These are phyloP conservation scores for Limonium bicolor DNA, from an alignment of 148 eudicot genomes.

Conservation along the genomic window DNA sequence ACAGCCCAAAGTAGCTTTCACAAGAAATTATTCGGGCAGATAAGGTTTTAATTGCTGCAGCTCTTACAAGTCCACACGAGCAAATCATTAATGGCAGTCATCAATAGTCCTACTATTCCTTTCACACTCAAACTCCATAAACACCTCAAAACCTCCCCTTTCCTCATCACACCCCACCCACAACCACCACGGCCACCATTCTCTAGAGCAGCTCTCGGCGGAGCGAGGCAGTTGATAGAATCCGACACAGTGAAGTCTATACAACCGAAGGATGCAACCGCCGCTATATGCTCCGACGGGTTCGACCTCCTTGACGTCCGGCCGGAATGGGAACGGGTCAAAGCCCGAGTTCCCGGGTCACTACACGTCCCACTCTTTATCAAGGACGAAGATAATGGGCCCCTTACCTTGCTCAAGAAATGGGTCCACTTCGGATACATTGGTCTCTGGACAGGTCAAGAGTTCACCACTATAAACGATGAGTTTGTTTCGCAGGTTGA, in stretches of 20 bases:
- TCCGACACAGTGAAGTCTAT: conserved; percentile 45
- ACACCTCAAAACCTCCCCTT: background rate
- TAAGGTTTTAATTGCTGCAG: too few species aligned
- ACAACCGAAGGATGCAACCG: conserved; percentile 46
- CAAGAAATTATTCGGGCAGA: too few species aligned
- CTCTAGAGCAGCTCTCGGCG: conserved; percentile 24
- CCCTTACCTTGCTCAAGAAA: conserved; percentile 60
- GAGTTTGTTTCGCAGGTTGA: conserved; percentile 46
- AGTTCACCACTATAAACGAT: conserved; percentile 62
- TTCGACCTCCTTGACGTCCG: conserved; percentile 58
- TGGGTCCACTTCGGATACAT: conserved; percentile 98
- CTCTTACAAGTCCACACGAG: too few species aligned
- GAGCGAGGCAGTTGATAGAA: conserved; percentile 43
- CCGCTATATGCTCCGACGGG: conserved; percentile 30
- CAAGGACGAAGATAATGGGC: conserved; percentile 46
- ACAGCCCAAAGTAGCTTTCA: too few species aligned
- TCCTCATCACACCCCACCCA: background rate
- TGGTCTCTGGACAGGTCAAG: conserved; percentile 89
- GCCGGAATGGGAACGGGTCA: conserved; percentile 86
- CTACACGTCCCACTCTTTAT: conserved; percentile 74
- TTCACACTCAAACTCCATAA: conserved; percentile 7
- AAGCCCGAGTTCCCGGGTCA: conserved; percentile 59
- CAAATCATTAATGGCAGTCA: too few species aligned
- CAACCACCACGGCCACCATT: background rate
- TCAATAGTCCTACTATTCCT: too few species aligned